Conservation (phyloP, 129 eudicot genomes). For the Cynara cardunculus region DNA sequence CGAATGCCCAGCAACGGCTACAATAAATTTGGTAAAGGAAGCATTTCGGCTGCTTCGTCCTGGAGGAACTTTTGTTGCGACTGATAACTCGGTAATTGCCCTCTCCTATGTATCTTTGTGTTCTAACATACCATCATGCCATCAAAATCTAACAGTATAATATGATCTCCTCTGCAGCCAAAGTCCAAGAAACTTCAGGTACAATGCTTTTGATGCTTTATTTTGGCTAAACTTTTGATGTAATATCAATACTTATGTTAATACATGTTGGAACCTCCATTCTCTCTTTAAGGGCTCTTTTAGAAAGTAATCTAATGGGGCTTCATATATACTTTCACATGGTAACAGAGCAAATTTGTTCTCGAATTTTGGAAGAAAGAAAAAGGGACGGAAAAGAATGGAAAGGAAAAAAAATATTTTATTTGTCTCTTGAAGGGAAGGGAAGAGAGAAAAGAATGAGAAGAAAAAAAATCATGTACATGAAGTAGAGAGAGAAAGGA, state of each 20-base stretch:
- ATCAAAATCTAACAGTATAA: conserved; percentile 6
- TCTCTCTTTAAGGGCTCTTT: neutral
- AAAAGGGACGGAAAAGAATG: too few species aligned
- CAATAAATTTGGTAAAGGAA: conserved; percentile 69
- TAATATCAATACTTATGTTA: neutral
- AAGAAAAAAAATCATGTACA: too few species aligned
- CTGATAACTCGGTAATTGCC: conserved; percentile 80
- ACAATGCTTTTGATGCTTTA: conserved; percentile 8
- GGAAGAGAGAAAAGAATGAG: too few species aligned
- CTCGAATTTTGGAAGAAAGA: too few species aligned
- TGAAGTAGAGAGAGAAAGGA: too few species aligned
- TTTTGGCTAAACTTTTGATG: neutral
- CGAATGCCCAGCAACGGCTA: conserved; percentile 89
- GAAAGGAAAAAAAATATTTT: too few species aligned
- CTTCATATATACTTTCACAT: too few species aligned
- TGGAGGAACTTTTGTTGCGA: conserved; percentile 89
- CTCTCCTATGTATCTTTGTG: neutral
- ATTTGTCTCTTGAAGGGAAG: too few species aligned
- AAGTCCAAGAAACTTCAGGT: conserved; percentile 98
- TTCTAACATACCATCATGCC: neutral
- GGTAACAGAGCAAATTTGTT: neutral
- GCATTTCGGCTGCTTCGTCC: conserved; percentile 90
- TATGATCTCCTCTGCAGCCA: conserved; percentile 56
- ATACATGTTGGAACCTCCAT: neutral
- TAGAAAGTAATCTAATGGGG: neutral